Base-by-base conservation (phyloP, 192 early-diverging fungal species). In the Coemansia sp. region DNA sequence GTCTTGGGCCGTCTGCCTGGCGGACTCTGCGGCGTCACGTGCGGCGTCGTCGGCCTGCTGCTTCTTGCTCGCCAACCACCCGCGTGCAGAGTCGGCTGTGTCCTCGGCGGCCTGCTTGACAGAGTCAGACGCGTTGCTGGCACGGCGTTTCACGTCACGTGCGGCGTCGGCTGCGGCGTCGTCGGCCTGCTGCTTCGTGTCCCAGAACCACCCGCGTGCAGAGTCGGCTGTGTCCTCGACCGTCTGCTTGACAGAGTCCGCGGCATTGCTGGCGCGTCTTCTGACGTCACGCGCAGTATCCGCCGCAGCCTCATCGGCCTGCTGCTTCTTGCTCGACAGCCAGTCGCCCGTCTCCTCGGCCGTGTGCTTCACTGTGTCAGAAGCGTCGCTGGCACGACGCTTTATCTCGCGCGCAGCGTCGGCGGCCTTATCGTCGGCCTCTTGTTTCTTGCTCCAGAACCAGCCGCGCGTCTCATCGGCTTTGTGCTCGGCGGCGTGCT, bases 371-470 rank as follows among this genome's bases (percentile, higher is more conserved):
- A 33, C n/a, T n/a, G n/a, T n/a, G n/a, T n/a, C n/a, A n/a, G n/a
- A n/a, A n/a, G n/a, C n/a, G n/a, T n/a, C n/a, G n/a, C n/a, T n/a
- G n/a, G n/a, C n/a, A n/a, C n/a, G n/a, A n/a, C n/a, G n/a, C n/a
- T n/a, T n/a, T n/a, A n/a, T n/a, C n/a, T n/a, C n/a, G n/a, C n/a
- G n/a, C n/a, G n/a, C 55, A 11, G 57, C 38, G 2, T 46, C 61
- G 0, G 53, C 51, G 7, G 49, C 30, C n/a, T 55, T 38, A 12
- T 53, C 40, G 17, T 64, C 54, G 13, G 51, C 44, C 2, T 59
- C 55, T 14, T 66, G 42, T 19, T 66, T 72, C 41, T 54, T 66
- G 63, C 24, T 58, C 69, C 70, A 59, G 55, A 66, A 66, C 70
- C 70, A 72, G 38, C 63, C 63, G 21, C 59, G 62, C 14, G 69